These are phyloP conservation scores for Boechera stricta DNA, from an alignment of 345 rosid genomes.

Conservation along the genomic window DNA sequence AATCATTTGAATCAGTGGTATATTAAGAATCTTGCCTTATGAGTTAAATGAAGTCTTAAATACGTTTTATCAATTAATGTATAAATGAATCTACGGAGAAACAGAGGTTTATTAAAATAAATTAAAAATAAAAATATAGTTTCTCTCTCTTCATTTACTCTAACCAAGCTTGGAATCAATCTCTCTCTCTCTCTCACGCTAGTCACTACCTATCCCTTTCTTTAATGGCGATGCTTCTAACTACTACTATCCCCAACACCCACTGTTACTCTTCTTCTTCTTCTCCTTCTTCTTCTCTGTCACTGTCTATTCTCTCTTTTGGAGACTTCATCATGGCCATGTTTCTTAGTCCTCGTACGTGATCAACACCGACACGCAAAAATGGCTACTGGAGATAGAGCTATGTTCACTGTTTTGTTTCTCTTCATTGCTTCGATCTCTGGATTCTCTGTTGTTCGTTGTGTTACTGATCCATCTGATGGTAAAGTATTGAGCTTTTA, in stretches of 20 bases:
- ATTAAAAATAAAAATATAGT: not conserved
- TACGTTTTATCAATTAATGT: constrained; percentile 15
- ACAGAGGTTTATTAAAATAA: constrained; percentile 28
- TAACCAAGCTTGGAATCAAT: constrained; percentile 54
- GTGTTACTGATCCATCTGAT: constrained; percentile 59
- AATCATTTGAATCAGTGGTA: not conserved
- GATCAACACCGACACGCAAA: constrained; percentile 34
- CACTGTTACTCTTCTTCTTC: constrained; percentile 27
- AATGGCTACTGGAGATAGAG: constrained; percentile 44
- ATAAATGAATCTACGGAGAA: constrained; percentile 40
- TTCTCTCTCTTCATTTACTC: constrained; percentile 48
- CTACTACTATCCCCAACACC: constrained; percentile 46
- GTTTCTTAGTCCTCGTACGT: constrained; percentile 32
- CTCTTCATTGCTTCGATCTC: constrained; percentile 41
- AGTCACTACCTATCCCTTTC: constrained; percentile 39
- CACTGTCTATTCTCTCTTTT: constrained; percentile 33
- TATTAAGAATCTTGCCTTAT: constrained; percentile 26
- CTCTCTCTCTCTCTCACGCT: constrained; percentile 38
- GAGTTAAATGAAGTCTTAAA: constrained; percentile 31
- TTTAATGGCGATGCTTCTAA: constrained; percentile 55
- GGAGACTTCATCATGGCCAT: constrained; percentile 21
- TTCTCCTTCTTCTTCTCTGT: constrained; percentile 38
- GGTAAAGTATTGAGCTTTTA: constrained; percentile 44
- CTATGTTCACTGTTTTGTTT: constrained; percentile 34
- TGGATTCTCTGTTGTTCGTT: constrained; percentile 43